Evolutionary conservation across 164 flowering plant species (phyloP).

Genomic region (Stephania japonica): DNA sequence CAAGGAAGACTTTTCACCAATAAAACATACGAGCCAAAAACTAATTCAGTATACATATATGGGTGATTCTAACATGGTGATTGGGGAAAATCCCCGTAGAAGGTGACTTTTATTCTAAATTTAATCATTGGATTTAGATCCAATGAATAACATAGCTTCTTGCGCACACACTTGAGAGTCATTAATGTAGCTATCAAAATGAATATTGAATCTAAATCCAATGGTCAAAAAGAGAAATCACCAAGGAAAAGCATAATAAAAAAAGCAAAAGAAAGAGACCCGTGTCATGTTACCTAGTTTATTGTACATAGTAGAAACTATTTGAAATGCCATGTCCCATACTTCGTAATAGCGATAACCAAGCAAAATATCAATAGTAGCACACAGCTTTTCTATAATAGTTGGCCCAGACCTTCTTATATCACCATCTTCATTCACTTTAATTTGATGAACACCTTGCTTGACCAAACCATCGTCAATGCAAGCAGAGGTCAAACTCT

Average conservation of each 20-base stretch:
- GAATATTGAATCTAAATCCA: neutral
- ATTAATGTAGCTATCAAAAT: neutral
- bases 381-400: constrained; percentile 75
- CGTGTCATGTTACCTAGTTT: constrained; percentile 60
- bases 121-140: no score
- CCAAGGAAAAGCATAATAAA: neutral
- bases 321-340: constrained; percentile 79
- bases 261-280: neutral
- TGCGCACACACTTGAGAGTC: no score
- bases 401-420: constrained; percentile 57
- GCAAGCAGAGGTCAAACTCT: constrained; percentile 57
- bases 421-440: constrained; percentile 18
- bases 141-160: no score
- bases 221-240: neutral
- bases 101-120: no score
- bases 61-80: no score
- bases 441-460: constrained; percentile 61
- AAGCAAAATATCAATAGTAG: constrained; percentile 69
- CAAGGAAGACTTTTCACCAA: neutral
- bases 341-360: constrained; percentile 64
- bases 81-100: no score
- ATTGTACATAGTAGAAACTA: constrained; percentile 71
- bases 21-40: no score
- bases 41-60: neutral
- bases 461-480: constrained; percentile 71